Base-by-base conservation (phyloP, 139 green algal species). In the Closterium sp. region DNA sequence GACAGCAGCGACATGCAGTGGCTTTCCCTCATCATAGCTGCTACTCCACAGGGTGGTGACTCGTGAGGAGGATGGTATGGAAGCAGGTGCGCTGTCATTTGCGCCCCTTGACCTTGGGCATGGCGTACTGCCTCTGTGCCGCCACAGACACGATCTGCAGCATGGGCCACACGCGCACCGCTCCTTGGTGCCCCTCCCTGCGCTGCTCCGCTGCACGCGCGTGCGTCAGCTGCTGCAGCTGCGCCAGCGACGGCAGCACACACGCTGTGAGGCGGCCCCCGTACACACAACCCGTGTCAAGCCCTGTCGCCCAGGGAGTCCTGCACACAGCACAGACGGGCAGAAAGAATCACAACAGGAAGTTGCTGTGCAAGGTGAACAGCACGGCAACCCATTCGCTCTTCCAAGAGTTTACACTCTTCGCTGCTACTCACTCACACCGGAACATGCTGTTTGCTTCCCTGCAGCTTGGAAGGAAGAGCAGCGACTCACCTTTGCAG, bases 241-340 rank as follows among this genome's bases (percentile, higher is more conserved):
- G 62, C 6, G 1, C 31, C 24, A 96, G 42, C 13, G 95, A 86
- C 6, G 96, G 96, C 79, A 98, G 86, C 42, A 98, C 95, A 2
- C 87, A 88, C 0, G 96, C 97, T 7, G 96, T 97, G 5, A 98
- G 94, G 91, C 94, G 50, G 0, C 93, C 91, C n/a, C 97, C 97
- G 86, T 98, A 97, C 84, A 97, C 95, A 73, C 96, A 98, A 17
- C 96, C 97, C 9, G 96, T 97, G 92, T 98, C 97, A 32, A 98
- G 92, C 0, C 97, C 97, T 9, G 97, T 98, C 62, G 96, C 96
- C 50, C 50, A 73, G 50, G 50, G 50, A 22, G 50, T 73, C 50
- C 50, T 73, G 50, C 50, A 73, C 13, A 45, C 38, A 45, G 38
- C 38, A 45, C 38, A 45, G 38, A 6, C 4, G 10, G 38, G 38